A percentile compares a stretch with the other conserved stretches of the same genome.
phyloP scores from a whole-genome alignment of 768 basidiomycete species.

The Termitomyces sp. region DNA sequence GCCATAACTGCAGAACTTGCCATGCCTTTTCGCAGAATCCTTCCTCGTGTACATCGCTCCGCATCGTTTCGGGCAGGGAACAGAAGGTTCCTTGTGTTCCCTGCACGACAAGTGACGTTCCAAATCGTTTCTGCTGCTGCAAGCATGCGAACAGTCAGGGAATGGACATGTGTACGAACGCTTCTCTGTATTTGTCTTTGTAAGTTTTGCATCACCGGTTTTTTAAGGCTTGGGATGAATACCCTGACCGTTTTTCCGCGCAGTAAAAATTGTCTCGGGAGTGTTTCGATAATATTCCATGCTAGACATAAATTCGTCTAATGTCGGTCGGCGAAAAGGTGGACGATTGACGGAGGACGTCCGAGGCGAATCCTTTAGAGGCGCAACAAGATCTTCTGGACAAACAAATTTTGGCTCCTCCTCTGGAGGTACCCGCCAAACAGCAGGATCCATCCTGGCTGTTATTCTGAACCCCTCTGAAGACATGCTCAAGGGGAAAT shows the following conservation, averaged over 20 bases:
- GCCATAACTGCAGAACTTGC: not conserved
- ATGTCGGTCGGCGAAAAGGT: slow-evolving; percentile 1
- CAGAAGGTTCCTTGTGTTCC: slow-evolving; percentile 5
- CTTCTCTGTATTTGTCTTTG: not conserved
- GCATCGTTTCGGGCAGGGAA: slow-evolving; percentile 9
- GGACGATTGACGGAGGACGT: not conserved
- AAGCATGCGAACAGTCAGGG: slow-evolving; percentile 5
- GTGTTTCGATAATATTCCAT: slow-evolving; percentile 1
- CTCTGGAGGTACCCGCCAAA: slow-evolving; percentile 4
- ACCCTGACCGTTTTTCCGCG: not conserved
- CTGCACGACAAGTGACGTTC: slow-evolving; percentile 6
- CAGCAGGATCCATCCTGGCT: not conserved
- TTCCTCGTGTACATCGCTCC: slow-evolving; percentile 9
- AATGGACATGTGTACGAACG: not conserved
- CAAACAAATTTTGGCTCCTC: not conserved
- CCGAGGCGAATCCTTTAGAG: not conserved
- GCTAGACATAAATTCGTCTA: slow-evolving; percentile 10
- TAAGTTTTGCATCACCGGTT: not conserved
- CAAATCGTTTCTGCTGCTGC: slow-evolving; percentile 6
- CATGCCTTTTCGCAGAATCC: slow-evolving; percentile 14
- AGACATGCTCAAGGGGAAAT: not conserved
- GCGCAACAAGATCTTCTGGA: not conserved
- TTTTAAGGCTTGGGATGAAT: not conserved
- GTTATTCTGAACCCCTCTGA: not conserved
- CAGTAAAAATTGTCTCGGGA: not conserved